A percentile compares a stretch with the other conserved stretches of the same genome.
phyloP scores from a whole-genome alignment of 1,139 yeast genomes.

The Lodderomyces oxycetoniae region DNA sequence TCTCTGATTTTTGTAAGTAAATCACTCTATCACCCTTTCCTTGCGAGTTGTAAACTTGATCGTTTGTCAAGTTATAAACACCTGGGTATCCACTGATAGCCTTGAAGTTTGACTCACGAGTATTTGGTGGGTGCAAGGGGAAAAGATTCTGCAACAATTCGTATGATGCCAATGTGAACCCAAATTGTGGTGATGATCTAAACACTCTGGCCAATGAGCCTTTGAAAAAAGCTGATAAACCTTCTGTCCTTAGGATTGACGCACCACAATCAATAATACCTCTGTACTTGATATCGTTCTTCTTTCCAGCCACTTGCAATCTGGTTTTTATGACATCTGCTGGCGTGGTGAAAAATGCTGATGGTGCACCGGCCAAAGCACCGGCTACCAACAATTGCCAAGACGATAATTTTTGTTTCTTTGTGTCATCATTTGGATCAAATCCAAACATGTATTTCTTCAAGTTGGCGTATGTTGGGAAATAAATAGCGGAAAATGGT shows the following conservation, averaged over 20 bases:
- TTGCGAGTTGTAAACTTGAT: conserved; percentile 41
- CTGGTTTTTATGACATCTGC: conserved; percentile 96
- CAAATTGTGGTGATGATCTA: conserved; percentile 96
- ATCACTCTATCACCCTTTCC: conserved; percentile 33
- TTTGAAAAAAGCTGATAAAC: conserved; percentile 76
- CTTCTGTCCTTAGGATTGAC: conserved; percentile 75
- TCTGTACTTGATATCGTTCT: conserved; percentile 70
- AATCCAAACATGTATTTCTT: conserved; percentile 78
- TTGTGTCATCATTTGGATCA: conserved; percentile 59
- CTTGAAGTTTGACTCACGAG: conserved; percentile 43
- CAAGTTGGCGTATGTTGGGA: conserved; percentile 94
- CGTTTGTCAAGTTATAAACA: conserved; percentile 44
- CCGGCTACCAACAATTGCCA: conserved; percentile 86
- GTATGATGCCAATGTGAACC: conserved; percentile 94
- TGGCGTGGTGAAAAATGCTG: conserved; percentile 94
- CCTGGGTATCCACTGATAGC: conserved; percentile 47
- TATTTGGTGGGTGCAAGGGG: conserved; percentile 46
- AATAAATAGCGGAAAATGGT: conserved; percentile 94
- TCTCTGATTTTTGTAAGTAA: conserved; percentile 33
- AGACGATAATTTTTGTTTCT: conserved; percentile 54
- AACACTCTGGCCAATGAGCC: conserved; percentile 95
- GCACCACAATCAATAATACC: conserved; percentile 76
- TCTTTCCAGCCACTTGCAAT: conserved; percentile 77
- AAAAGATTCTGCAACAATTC: conserved; percentile 61
- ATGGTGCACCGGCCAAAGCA: conserved; percentile 97